phyloP scores from a whole-genome alignment of 75 land plant species.

The Cupressus sempervirens region DNA sequence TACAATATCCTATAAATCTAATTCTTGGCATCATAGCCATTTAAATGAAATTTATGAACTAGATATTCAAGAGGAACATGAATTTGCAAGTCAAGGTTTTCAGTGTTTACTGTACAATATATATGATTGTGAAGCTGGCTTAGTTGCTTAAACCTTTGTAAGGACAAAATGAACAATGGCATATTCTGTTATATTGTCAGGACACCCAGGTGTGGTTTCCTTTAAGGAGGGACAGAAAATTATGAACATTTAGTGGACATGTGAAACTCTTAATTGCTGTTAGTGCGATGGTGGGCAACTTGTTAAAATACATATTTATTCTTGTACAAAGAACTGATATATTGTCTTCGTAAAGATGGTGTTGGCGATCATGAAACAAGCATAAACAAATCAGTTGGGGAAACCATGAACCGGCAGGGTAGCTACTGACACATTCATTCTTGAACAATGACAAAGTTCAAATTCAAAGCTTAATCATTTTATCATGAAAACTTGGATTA shows the following conservation, averaged over 20 bases:
- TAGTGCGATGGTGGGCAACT: background rate
- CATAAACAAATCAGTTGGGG: background rate
- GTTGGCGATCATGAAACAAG: background rate
- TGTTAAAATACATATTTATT: no score
- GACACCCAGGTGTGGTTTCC: background rate
- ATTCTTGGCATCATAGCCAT: background rate
- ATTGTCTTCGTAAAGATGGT: no score
- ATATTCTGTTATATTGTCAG: background rate
- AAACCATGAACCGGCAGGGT: background rate
- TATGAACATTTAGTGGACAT: background rate
- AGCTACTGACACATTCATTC: background rate
- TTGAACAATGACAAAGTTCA: background rate
- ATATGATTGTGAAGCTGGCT: background rate
- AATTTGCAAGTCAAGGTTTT: background rate
- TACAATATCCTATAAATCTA: background rate
- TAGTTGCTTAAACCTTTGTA: background rate
- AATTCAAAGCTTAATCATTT: background rate
- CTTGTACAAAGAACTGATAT: no score
- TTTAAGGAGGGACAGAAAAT: background rate
- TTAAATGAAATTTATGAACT: background rate
- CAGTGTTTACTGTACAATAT: background rate
- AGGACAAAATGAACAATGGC: background rate
- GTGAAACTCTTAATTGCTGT: background rate
- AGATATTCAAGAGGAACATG: background rate
- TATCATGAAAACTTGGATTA: background rate